Percentiles rank a stretch among this genome's conserved stretches.
These are phyloP conservation scores for Aspergillus fumigatus DNA, from an alignment of 2,329 filamentous ascomycete genomes.

Conservation along the genomic window DNA sequence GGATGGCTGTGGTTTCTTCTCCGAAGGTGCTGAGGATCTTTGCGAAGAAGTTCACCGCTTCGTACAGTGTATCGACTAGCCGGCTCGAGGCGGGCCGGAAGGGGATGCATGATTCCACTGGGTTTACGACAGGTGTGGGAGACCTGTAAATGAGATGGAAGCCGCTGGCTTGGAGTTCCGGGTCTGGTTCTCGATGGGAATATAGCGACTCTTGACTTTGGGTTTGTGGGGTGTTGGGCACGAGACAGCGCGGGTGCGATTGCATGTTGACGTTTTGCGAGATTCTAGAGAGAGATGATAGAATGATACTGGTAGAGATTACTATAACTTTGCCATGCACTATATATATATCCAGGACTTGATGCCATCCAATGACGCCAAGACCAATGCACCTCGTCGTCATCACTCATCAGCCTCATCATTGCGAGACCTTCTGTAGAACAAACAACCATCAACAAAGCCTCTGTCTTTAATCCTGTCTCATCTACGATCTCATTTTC, in stretches of 20 bases:
- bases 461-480: neutral
- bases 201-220: neutral
- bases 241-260: neutral
- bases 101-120: neutral
- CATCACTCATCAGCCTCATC: neutral
- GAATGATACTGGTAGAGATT: too few species aligned
- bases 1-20: slow-evolving; percentile 2
- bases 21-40: slow-evolving; percentile 9
- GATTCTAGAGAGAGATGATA: neutral
- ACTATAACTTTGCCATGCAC: too few species aligned
- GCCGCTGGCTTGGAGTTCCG: neutral
- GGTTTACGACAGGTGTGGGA: neutral
- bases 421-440: neutral
- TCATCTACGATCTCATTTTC: neutral
- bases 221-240: neutral
- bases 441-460: neutral
- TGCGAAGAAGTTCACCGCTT: slow-evolving; percentile 17
- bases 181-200: neutral
- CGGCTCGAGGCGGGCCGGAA: slow-evolving; percentile 12
- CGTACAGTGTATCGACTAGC: slow-evolving; percentile 10
- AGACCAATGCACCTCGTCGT: neutral
- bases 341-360: neutral
- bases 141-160: neutral
- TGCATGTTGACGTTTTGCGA: neutral
- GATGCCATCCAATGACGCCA: neutral